Conservation (phyloP, 306 rosid genomes). For the Lathyrus tuberosus region DNA sequence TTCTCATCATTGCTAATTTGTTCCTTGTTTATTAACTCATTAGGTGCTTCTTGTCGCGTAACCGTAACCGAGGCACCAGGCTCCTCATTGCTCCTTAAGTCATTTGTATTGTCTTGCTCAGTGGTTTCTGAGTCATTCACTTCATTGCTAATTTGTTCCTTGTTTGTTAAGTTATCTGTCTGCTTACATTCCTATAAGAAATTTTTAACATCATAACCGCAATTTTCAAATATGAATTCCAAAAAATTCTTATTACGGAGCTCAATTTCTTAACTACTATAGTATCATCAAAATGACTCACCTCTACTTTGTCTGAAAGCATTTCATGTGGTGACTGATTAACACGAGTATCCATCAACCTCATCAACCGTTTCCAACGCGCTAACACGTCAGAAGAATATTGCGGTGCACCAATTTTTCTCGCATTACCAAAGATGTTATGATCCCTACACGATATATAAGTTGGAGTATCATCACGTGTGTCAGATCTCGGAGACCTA, state of each 20-base stretch:
- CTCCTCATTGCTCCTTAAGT: no score
- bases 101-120: no score
- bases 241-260: not conserved
- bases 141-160: not conserved
- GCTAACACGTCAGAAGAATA: constrained; percentile 42
- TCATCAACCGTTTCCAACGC: constrained; percentile 41
- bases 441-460: constrained; percentile 17
- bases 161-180: constrained; percentile 18
- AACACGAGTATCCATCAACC: constrained; percentile 35
- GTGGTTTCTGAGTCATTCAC: no score
- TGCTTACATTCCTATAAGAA: constrained; percentile 47
- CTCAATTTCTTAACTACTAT: not conserved
- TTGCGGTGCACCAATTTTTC: constrained; percentile 33
- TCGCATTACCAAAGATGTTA: constrained; percentile 36
- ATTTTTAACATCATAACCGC: not conserved
- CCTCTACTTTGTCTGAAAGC: constrained; percentile 47
- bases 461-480: constrained; percentile 41
- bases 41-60: constrained; percentile 36
- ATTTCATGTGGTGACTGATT: constrained; percentile 31
- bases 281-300: constrained; percentile 37
- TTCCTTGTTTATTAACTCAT: constrained; percentile 35
- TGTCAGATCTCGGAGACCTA: constrained; percentile 41
- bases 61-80: not conserved
- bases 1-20: constrained; percentile 28
- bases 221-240: no score